Base-by-base conservation (phyloP, 1,139 yeast genomes). In the Keqinozyma sinolaborantium region DNA sequence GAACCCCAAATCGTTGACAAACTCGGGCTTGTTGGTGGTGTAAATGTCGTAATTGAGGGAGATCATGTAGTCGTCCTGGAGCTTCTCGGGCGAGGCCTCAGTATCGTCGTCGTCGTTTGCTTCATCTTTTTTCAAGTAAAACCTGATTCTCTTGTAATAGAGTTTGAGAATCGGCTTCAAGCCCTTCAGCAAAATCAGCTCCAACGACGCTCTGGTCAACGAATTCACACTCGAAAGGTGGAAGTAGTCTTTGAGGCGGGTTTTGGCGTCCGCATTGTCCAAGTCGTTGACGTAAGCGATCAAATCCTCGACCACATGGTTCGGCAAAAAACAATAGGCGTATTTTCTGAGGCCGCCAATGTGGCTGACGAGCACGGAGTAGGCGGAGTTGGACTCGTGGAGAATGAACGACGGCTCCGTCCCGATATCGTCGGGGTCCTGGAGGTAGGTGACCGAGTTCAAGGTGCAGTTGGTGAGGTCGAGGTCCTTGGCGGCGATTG, bases 161-260 rank as follows among this genome's bases (percentile, higher is more conserved):
- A 78, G 50, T 39, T 68, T 73, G 56, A 46, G 58, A 33, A 53
- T 62, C 14, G 77, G 87, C 50, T 64, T 65, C 43, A 69, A 63
- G 26, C 63, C 56, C 42, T 70, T 70, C 11, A 72, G 60, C 19
- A 73, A 52, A 11, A 79, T 56, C 61, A 78, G 71, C 40, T 77
- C 79, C 6, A 76, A 42, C 3, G 80, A 61, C 16, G 70, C 44
- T 45, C 67, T 73, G n/a, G 77, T 70, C 42, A 77, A 51, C 30
- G 69, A 56, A 27, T 58, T 50, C 12, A 51, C 45, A 3, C 33
- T 39, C 14, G 54, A 41, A n/a, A 43, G 38, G 16, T 41, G 42
- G 29, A 56, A 64, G 40, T 58, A 51, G 4, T 54, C 50, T 23
- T 50, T 51, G 18, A 57, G 45, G 23, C 42, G 42, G 13, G 40